Base-by-base conservation (phyloP, 495 filamentous ascomycete genomes). In the Penicillium simplicissimum region DNA sequence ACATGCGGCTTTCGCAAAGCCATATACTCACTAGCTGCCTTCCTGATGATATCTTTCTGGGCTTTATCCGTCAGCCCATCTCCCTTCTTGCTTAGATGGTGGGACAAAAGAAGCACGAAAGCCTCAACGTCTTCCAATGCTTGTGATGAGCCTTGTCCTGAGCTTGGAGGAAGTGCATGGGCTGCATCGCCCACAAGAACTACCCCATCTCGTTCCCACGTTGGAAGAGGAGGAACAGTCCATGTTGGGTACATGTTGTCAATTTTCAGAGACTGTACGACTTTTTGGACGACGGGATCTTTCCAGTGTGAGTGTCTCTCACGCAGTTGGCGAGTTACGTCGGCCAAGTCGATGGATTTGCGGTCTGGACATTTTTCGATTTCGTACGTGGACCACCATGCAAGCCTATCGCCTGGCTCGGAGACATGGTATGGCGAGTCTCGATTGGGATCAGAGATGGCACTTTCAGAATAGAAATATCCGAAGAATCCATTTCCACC, bases 401-500 rank as follows among this genome's bases (percentile, higher is more conserved):
- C 73, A 1, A 79, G 62, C 11, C 60, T 64, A 4, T 76, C 68
- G 0, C 73, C 76, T 1, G 78, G 72, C 33, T 71, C 63, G 0
- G 74, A 73, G 11, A 75, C 51, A 31, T 73, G 62, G 35, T 69
- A 71, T 43, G 65, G 63, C 4, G 71, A 74, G 38, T 69, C 69
- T 0, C 67, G 62, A 15, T 70, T 54, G 1, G 63, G 57, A 15
- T 54, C 64, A 1, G 66, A 62, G 11, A 38, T 0, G 6, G 60
- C 59, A 34, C 69, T 72, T 2, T 71, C 64, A 13, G 70, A 65
- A 54, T 70, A 76, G 38, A 78, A 77, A 61, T 86, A 87, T 8
- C 84, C 84, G 64, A 87, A 86, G 73, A 86, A 85, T 1, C 83
- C 84, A 45, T 82, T 82, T 25, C 76, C 69, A 5, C 84, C 81